Evolutionary conservation across 108 stramenopile species (phyloP).

Genomic region (Tribonema minus): DNA sequence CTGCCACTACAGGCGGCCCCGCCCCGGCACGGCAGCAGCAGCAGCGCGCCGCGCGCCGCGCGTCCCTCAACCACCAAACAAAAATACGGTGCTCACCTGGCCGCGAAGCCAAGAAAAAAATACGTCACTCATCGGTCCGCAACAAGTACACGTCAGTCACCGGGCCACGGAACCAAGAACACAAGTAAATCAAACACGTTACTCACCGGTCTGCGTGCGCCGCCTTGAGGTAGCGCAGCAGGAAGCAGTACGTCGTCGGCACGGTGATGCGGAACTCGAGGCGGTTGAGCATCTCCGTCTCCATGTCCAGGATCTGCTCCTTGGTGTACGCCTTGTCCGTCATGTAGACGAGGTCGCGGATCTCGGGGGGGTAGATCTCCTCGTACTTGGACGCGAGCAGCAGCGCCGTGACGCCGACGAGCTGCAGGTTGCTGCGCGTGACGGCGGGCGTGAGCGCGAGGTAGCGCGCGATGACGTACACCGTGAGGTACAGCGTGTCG

Average conservation of each 20-base stretch:
- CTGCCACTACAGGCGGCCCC: too few relatives aligned
- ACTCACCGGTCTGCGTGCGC: constrained; percentile 44
- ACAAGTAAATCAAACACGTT: too few relatives aligned
- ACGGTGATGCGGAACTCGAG: constrained; percentile 83
- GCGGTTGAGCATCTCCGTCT: constrained; percentile 73
- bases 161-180: too few relatives aligned
- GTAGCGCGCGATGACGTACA: constrained; percentile 96
- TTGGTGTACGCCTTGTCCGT: constrained; percentile 88
- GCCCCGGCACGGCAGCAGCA: too few relatives aligned
- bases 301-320: constrained; percentile 91
- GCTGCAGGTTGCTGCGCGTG: constrained; percentile 78
- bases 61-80: too few relatives aligned
- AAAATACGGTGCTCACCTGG: too few relatives aligned
- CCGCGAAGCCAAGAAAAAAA: too few relatives aligned
- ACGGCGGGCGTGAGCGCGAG: constrained; percentile 56
- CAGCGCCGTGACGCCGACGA: constrained; percentile 95
- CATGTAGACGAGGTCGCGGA: constrained; percentile 93
- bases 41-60: too few relatives aligned
- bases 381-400: constrained; percentile 98
- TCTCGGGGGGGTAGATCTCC: constrained; percentile 97
- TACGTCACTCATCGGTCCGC: too few relatives aligned
- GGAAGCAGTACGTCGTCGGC: constrained; percentile 85
- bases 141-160: too few relatives aligned
- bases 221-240: constrained; percentile 79
- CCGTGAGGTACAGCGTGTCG: constrained; percentile 91